Percentiles rank a stretch among this genome's conserved stretches.
Evolutionary conservation across 2,329 filamentous ascomycete species (phyloP).

Genomic region (Biscogniauxia sp.): DNA sequence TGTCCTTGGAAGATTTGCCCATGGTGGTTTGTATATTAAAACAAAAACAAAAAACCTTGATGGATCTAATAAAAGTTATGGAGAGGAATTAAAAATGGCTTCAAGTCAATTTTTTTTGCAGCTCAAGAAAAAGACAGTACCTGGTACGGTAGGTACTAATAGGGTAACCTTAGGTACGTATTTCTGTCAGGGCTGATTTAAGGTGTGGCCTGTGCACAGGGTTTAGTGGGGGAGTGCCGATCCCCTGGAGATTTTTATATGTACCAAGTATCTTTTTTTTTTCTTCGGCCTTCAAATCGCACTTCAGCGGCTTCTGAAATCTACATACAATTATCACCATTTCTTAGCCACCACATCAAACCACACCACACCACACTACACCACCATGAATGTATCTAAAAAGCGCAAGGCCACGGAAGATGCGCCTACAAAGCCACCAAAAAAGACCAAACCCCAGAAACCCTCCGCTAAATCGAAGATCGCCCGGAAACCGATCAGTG

Average conservation of each 20-base stretch:
- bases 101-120: background rate
- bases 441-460: conserved; percentile 19
- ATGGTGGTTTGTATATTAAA: conserved; percentile 52
- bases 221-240: background rate
- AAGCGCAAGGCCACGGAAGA: conserved; percentile 24
- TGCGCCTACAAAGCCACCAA: conserved; percentile 19
- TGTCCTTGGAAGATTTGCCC: conserved; percentile 98
- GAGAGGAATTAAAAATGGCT: background rate
- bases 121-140: background rate
- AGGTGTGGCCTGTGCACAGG: conserved; percentile 29
- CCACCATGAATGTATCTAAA: conserved; percentile 22
- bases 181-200: conserved; percentile 26
- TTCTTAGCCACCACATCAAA: background rate
- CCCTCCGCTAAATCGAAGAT: conserved; percentile 25
- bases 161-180: too few relatives aligned
- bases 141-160: too few relatives aligned
- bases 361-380: background rate
- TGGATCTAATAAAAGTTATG: conserved; percentile 3
- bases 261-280: too few relatives aligned
- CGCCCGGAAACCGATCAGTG: conserved; percentile 42
- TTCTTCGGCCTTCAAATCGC: background rate
- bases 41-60: too few relatives aligned
- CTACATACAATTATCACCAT: background rate
- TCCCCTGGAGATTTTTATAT: background rate
- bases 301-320: background rate